Evolutionary conservation across 208 protist genomes (phyloP), one percentile per base, ranked within the genome.

Genomic region (Leishmania arabica): DNA sequence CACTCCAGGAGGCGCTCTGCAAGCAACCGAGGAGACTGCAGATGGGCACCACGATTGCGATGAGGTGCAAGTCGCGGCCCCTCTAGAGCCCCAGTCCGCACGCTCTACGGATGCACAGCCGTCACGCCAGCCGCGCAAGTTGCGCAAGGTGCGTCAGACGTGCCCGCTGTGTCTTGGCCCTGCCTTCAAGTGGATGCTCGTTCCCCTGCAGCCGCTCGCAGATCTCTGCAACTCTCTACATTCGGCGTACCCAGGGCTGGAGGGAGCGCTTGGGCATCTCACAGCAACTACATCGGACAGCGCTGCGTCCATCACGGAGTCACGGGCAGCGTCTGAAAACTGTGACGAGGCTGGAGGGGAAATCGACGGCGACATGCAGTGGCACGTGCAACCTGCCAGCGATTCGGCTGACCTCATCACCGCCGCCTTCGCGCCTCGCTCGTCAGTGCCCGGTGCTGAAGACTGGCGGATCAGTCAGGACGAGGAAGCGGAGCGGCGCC

Each of bases 111-210:
- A 13, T 76, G 34, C 66, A 15, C 68, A 7, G 45, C 64, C 19
- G 24, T 47, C 75, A 34, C 71, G 62, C 17, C 51, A 56, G 76
- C 62, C 34, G 56, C 68, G 80, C 15, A 79, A 75, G 86, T 74
- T 53, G 5, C 83, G 69, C 71, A 88, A 74, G 83, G 87, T 78
- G 79, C 78, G 42, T 37, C 80, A 87, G 47, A 45, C 68, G 70
- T 96, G 93, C 78, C 93, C 93, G 0, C 79, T 96, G 42, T 96
- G 93, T 54, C 47, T 86, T 2, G 86, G 77, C 19, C 93, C 93
- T 21, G 93, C 91, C 3, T 90, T 92, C 56, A 94, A 93, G 84
- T 95, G 89, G 90, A 94, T 86, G 71, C 84, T 93, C 40, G 79
- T 90, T 53, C 69, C 84, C 27, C 80, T 95, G 19, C 90, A 88